Evolutionary conservation across 768 basidiomycete genomes (phyloP).

Genomic region (Boletus vermiculosoides): DNA sequence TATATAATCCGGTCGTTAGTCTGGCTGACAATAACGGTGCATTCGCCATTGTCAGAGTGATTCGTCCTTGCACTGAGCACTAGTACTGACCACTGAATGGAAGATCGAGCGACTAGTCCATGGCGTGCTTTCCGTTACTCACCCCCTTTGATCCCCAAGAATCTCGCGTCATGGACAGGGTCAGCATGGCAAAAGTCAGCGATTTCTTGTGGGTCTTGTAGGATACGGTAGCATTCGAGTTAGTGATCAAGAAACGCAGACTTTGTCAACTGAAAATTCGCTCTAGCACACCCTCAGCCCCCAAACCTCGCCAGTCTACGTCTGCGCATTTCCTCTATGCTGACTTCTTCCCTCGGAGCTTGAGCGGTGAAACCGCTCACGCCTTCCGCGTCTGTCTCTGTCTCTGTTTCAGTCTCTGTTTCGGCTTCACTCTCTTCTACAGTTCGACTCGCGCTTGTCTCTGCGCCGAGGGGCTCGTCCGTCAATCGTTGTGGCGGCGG

Average conservation of each 20-base stretch:
- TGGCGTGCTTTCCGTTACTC: too few relatives aligned
- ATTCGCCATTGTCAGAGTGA: neutral
- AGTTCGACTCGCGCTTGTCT: constrained; percentile 9
- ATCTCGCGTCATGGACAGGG: neutral
- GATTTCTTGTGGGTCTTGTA: neutral
- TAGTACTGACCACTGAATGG: too few relatives aligned
- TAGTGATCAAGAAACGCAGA: neutral
- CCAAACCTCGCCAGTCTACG: constrained; percentile 67
- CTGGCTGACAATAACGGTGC: neutral
- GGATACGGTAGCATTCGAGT: neutral
- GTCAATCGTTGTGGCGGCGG: constrained; percentile 18
- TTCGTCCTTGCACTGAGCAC: too few relatives aligned
- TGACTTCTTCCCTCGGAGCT: constrained; percentile 37
- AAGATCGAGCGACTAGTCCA: neutral
- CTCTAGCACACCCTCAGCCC: constrained; percentile 27
- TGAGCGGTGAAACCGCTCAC: constrained; percentile 1
- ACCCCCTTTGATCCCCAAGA: too few relatives aligned
- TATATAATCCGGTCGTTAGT: neutral
- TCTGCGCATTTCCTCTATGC: constrained; percentile 65
- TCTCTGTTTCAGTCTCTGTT: constrained; percentile 37
- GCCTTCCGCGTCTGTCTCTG: constrained; percentile 34
- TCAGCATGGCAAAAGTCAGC: neutral
- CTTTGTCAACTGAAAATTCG: neutral
- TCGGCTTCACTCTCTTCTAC: constrained; percentile 23
- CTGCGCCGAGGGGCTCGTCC: constrained; percentile 1